Percentiles rank a stretch among this genome's conserved stretches.
These are phyloP conservation scores for Neopestalotiopsis sp. DNA, from an alignment of 2,329 filamentous ascomycete genomes.

Conservation along the genomic window DNA sequence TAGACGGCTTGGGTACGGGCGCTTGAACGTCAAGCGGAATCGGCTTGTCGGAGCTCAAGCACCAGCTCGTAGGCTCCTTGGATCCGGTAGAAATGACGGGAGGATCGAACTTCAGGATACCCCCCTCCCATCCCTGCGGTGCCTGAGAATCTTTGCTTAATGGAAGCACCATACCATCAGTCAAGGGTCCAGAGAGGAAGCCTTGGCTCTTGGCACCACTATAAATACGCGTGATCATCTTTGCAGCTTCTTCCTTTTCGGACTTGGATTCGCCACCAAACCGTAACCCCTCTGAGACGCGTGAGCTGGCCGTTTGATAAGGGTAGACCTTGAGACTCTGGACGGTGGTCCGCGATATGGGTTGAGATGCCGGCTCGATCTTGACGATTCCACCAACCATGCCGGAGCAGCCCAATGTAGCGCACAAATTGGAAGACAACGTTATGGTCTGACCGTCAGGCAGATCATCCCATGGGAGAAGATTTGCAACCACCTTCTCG, in stretches of 20 bases:
- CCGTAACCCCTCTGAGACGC: constrained; percentile 70
- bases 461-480: constrained; percentile 83
- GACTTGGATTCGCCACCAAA: constrained; percentile 89
- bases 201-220: constrained; percentile 60
- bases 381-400: constrained; percentile 88
- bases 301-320: constrained; percentile 65
- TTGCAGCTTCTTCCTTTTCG: constrained; percentile 77
- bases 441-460: constrained; percentile 82
- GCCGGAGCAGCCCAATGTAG: constrained; percentile 70
- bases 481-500: constrained; percentile 74
- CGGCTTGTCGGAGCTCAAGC: constrained; percentile 77
- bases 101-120: constrained; percentile 79
- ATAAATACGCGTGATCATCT: constrained; percentile 75
- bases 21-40: constrained; percentile 77
- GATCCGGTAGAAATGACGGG: constrained; percentile 39
- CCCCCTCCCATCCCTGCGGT: constrained; percentile 77
- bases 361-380: constrained; percentile 79
- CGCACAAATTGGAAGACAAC: constrained; percentile 78
- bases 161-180: constrained; percentile 82
- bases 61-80: constrained; percentile 67
- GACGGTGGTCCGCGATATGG: constrained; percentile 69
- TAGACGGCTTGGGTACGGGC: constrained; percentile 70
- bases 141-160: constrained; percentile 57
- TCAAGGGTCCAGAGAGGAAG: constrained; percentile 82
- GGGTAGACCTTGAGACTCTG: constrained; percentile 78